A percentile compares a stretch with the other conserved stretches of the same genome.
phyloP scores from a whole-genome alignment of 768 basidiomycete genomes.

The Boletales sp. region DNA sequence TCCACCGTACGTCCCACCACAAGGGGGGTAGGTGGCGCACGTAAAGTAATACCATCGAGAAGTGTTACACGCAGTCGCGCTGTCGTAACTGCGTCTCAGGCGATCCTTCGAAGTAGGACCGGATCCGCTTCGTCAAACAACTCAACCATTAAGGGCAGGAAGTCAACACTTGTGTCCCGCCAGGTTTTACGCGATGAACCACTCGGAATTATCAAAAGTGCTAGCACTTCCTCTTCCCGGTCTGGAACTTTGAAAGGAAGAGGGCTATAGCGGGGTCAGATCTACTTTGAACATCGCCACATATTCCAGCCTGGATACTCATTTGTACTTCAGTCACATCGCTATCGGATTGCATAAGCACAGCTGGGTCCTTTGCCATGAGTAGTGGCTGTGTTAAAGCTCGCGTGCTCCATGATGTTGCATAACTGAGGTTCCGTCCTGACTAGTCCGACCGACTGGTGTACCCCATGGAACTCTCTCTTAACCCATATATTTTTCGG shows the following conservation, averaged over 20 bases:
- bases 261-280: constrained; percentile 7
- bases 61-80: constrained; percentile 7
- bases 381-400: neutral
- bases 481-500: too few species aligned
- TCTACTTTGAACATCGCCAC: neutral
- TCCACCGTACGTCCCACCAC: constrained; percentile 23
- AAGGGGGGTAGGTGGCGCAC: constrained; percentile 11
- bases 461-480: too few species aligned
- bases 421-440: too few species aligned
- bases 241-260: constrained; percentile 22
- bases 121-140: constrained; percentile 8
- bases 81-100: constrained; percentile 9
- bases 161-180: constrained; percentile 3
- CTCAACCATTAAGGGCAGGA: constrained; percentile 14
- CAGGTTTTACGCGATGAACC: constrained; percentile 8
- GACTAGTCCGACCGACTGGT: too few species aligned
- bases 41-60: constrained; percentile 14
- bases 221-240: constrained; percentile 26
- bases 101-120: constrained; percentile 5
- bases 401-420: too few species aligned
- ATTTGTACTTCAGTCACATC: constrained; percentile 24
- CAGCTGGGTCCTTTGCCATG: neutral
- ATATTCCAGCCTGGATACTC: constrained; percentile 1
- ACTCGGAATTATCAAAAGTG: constrained; percentile 17
- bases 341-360: constrained; percentile 5